phyloP scores from a whole-genome alignment of 2,329 filamentous ascomycete species.

The Neonectria ditissima region DNA sequence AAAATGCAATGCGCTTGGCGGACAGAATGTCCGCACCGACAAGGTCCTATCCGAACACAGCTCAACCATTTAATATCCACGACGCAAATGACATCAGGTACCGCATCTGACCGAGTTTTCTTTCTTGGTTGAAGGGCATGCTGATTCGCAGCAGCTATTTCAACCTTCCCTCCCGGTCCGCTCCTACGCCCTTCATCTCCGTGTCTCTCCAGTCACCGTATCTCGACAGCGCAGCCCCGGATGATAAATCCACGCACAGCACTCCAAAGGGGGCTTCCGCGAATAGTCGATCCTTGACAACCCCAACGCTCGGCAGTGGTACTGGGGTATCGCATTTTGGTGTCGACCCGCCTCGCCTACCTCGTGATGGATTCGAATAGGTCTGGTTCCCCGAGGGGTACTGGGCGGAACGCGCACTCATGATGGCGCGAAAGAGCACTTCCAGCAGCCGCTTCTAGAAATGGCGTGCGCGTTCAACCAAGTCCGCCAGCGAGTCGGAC shows the following conservation, averaged over 20 bases:
- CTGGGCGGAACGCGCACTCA: slow-evolving; percentile 68
- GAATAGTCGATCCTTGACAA: slow-evolving; percentile 13
- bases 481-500: slow-evolving; percentile 52
- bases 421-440: slow-evolving; percentile 47
- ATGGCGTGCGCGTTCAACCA: slow-evolving; percentile 55
- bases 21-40: slow-evolving; percentile 35
- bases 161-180: slow-evolving; percentile 40
- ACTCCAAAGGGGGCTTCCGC: slow-evolving; percentile 26
- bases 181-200: slow-evolving; percentile 32
- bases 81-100: slow-evolving; percentile 44
- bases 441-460: slow-evolving; percentile 53
- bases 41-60: slow-evolving; percentile 32
- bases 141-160: slow-evolving; percentile 46
- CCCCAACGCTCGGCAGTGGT: slow-evolving; percentile 8
- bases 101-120: rapidly evolving
- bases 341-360: slow-evolving; percentile 66
- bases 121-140: not conserved
- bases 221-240: not conserved
- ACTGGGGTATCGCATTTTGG: slow-evolving; percentile 38
- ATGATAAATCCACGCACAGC: slow-evolving; percentile 4
- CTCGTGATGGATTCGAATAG: slow-evolving; percentile 68
- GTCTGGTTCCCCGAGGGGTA: slow-evolving; percentile 73
- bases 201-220: slow-evolving; percentile 14
- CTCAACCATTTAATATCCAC: slow-evolving; percentile 14
- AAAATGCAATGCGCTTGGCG: not conserved